A percentile compares a stretch with the other conserved stretches of the same genome.
phyloP scores from a whole-genome alignment of 169 alveolate species.

The Eimeria brunetti region DNA sequence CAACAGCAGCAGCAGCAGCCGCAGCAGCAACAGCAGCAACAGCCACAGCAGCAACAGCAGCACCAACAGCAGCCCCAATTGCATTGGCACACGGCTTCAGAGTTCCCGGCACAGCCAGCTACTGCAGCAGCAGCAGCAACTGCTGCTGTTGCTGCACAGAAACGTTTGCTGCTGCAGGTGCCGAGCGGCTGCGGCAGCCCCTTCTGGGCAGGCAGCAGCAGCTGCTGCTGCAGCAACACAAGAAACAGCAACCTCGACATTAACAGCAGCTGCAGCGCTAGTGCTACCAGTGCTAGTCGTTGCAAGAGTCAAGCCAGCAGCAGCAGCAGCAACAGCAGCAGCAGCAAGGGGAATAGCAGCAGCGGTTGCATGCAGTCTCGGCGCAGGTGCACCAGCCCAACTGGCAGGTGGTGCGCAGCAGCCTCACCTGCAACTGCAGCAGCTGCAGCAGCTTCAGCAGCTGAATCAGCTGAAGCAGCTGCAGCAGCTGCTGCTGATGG shows the following conservation, averaged over 20 bases:
- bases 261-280: background rate
- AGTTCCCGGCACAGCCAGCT: background rate
- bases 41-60: background rate
- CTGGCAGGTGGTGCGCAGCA: constrained; percentile 47
- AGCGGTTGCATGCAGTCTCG: constrained; percentile 38
- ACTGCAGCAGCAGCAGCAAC: constrained; percentile 1
- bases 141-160: constrained; percentile 8
- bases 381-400: constrained; percentile 44
- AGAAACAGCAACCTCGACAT: background rate
- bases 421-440: constrained; percentile 21
- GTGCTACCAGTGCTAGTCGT: background rate
- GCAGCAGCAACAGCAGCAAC: background rate
- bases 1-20: background rate
- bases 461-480: background rate
- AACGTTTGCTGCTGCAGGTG: constrained; percentile 41
- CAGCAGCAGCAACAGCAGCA: constrained; percentile 31
- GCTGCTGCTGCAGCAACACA: constrained; percentile 3
- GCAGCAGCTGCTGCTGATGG: background rate
- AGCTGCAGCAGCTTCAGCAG: constrained; percentile 36
- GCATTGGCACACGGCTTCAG: background rate
- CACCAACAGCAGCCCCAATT: background rate
- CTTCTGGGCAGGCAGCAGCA: background rate
- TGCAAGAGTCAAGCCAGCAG: constrained; percentile 54
- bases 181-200: constrained; percentile 13
- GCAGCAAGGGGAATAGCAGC: constrained; percentile 15